Conservation (phyloP, 192 early-diverging fungal genomes). For the Coemansia sp. region DNA sequence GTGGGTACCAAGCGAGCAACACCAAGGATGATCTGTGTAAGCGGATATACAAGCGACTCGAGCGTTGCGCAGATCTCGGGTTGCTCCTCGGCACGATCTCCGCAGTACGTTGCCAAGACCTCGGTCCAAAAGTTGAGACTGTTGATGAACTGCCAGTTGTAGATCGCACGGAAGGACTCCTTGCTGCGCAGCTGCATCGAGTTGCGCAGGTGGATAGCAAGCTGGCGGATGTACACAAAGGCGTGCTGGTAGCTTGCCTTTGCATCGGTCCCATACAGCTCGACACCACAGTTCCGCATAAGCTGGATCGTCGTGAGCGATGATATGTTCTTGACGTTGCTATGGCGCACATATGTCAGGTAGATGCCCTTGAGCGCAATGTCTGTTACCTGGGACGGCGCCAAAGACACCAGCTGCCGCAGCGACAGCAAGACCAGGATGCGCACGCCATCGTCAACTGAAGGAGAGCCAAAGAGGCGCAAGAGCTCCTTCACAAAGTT, state of each 20-base stretch:
- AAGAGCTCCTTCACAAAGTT: conserved; percentile 70
- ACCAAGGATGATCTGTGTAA: conserved; percentile 78
- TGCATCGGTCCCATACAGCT: conserved; percentile 79
- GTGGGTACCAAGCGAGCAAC: conserved; percentile 83
- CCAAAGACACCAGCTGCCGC: conserved; percentile 63
- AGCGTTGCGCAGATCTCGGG: conserved; percentile 54
- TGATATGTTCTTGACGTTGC: conserved; percentile 74
- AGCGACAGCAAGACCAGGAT: conserved; percentile 85
- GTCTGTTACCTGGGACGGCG: conserved; percentile 63
- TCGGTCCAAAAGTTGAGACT: conserved; percentile 89
- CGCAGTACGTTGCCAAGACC: conserved; percentile 73
- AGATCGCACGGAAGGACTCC: conserved; percentile 86
- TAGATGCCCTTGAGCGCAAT: conserved; percentile 78
- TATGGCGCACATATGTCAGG: conserved; percentile 74
- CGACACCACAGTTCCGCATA: conserved; percentile 91
- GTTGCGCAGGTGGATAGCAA: conserved; percentile 89
- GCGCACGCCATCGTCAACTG: conserved; percentile 67
- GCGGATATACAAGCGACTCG: conserved; percentile 82
- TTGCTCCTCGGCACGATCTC: conserved; percentile 55
- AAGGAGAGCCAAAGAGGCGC: conserved; percentile 55
- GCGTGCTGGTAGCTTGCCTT: conserved; percentile 87
- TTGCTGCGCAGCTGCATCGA: conserved; percentile 83
- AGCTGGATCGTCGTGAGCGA: conserved; percentile 84
- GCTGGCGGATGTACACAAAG: conserved; percentile 90
- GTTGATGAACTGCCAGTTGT: conserved; percentile 98